Percentiles rank a stretch among this genome's conserved stretches.
Evolutionary conservation across 2,329 filamentous ascomycete species (phyloP).

Genomic region (Cryoendolithus antarcticus): DNA sequence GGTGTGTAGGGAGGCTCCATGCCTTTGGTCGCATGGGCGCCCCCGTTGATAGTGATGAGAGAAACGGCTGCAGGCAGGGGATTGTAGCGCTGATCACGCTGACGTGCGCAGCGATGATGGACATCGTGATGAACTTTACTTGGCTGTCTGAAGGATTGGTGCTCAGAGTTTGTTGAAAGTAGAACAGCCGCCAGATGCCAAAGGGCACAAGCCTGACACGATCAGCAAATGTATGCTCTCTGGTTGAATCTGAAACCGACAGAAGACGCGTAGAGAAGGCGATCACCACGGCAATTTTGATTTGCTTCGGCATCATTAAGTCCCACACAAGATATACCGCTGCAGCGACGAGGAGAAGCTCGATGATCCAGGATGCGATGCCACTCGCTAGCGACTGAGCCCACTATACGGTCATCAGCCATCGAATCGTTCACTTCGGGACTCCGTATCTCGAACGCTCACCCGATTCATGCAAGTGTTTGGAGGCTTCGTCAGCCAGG

Average conservation of each 20-base stretch:
- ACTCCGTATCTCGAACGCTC: not conserved
- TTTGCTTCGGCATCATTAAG: constrained; percentile 13
- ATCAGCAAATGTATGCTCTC: no score
- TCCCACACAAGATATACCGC: constrained; percentile 15
- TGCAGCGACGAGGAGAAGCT: constrained; percentile 11
- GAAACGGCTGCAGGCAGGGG: constrained; percentile 20
- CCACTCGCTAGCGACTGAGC: constrained; percentile 10
- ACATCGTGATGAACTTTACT: constrained; percentile 12
- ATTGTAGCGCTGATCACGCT: constrained; percentile 19
- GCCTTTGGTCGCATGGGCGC: not conserved
- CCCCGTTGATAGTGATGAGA: constrained; percentile 9
- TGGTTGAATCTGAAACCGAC: no score
- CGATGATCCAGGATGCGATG: constrained; percentile 11
- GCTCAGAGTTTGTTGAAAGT: not conserved
- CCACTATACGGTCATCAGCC: constrained; percentile 5
- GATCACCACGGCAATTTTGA: constrained; percentile 13
- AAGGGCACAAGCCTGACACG: no score
- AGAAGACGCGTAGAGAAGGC: constrained; percentile 16
- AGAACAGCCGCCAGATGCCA: no score
- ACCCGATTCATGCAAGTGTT: constrained; percentile 10
- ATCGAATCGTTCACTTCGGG: not conserved
- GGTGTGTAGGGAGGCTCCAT: constrained; percentile 2
- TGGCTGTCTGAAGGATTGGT: constrained; percentile 7
- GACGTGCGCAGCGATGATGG: constrained; percentile 15
- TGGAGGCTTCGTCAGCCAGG: constrained; percentile 11